Conservation (phyloP, 2,329 filamentous ascomycete species). For the Mariannaea elegans region DNA sequence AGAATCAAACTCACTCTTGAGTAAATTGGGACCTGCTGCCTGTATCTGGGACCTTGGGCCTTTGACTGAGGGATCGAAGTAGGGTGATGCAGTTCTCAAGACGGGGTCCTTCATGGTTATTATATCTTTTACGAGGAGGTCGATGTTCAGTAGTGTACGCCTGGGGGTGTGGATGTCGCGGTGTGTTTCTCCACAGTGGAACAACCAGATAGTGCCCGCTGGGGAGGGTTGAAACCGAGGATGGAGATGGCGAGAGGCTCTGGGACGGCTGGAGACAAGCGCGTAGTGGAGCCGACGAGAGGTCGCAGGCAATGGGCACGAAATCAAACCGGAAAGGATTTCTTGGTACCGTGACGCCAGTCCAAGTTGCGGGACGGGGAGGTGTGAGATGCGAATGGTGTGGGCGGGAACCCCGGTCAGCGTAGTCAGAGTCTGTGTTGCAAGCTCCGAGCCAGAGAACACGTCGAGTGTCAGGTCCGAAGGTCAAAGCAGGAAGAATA, state of each 20-base stretch:
- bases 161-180: conserved; percentile 35
- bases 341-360: conserved; percentile 38
- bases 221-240: conserved; percentile 39
- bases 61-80: conserved; percentile 51
- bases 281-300: conserved; percentile 40
- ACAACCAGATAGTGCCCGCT: conserved; percentile 40
- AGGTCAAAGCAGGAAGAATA: conserved; percentile 9
- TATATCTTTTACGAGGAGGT: conserved; percentile 44
- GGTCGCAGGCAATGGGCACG: conserved; percentile 44
- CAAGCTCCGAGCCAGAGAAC: conserved; percentile 8
- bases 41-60: conserved; percentile 51
- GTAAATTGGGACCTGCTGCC: conserved; percentile 49
- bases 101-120: conserved; percentile 55
- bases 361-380: conserved; percentile 11
- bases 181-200: conserved; percentile 40
- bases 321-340: conserved; percentile 48
- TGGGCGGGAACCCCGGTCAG: conserved; percentile 20
- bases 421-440: conserved; percentile 11
- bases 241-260: conserved; percentile 37
- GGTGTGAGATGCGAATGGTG: conserved; percentile 20
- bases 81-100: conserved; percentile 48
- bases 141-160: conserved; percentile 34
- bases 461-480: conserved; percentile 15
- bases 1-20: conserved; percentile 50
- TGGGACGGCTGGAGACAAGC: conserved; percentile 36